phyloP scores from a whole-genome alignment of 345 rosid species.

The Turritis glabra region DNA sequence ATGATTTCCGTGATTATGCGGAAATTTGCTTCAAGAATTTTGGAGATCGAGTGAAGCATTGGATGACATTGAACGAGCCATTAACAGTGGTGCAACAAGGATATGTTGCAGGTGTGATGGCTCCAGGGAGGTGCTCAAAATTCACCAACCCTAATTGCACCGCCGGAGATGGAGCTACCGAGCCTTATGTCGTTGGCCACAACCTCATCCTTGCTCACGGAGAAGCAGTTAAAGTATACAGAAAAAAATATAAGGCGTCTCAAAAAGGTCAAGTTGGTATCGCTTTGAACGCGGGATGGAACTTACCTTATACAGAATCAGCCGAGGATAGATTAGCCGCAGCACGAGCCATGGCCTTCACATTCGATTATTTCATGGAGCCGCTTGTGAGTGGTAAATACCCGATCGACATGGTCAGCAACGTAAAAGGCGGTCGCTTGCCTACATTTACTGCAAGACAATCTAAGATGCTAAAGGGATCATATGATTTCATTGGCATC shows the following conservation, averaged over 20 bases:
- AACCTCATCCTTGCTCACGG: constrained; percentile 4
- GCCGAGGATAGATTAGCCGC: neutral
- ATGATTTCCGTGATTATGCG: neutral
- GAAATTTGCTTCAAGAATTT: constrained; percentile 2
- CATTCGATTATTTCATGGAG: constrained; percentile 4
- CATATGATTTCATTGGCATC: constrained; percentile 9
- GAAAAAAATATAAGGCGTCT: neutral
- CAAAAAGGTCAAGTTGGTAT: constrained; percentile 14
- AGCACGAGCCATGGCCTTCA: constrained; percentile 11
- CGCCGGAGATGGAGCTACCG: neutral
- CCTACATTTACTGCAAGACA: neutral
- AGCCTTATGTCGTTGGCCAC: neutral
- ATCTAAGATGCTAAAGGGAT: neutral
- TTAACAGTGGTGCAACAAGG: constrained; percentile 8
- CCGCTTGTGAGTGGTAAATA: neutral
- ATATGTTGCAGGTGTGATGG: neutral
- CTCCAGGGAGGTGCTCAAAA: constrained; percentile 9
- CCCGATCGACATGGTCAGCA: neutral
- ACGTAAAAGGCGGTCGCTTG: neutral
- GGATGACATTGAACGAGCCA: neutral
- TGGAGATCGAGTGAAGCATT: constrained; percentile 5
- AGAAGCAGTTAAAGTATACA: neutral
- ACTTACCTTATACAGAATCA: neutral
- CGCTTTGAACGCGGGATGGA: neutral
- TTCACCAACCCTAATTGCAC: constrained; percentile 16